Evolutionary conservation across 2,329 filamentous ascomycete species (phyloP).

Genomic region (Pseudogymnoascus sp.): DNA sequence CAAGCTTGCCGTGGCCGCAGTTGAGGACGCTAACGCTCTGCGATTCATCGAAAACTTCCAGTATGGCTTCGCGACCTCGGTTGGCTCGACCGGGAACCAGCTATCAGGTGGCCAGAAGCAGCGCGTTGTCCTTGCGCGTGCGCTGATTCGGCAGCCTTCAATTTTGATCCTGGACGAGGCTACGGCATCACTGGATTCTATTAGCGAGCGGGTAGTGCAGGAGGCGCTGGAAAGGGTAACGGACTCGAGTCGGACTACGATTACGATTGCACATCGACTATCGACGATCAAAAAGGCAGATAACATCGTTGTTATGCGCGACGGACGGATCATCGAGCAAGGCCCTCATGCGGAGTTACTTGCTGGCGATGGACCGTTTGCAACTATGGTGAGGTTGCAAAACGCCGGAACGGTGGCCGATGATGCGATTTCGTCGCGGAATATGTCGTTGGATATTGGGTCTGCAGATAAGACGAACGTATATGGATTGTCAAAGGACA

Average conservation of each 20-base stretch:
- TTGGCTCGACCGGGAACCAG: conserved; percentile 45
- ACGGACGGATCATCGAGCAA: conserved; percentile 31
- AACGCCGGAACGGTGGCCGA: conserved; percentile 13
- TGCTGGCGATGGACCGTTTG: conserved; percentile 26
- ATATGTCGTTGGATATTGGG: not conserved
- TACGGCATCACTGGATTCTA: conserved; percentile 51
- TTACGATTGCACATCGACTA: conserved; percentile 35
- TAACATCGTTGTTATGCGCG: conserved; percentile 33
- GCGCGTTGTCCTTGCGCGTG: conserved; percentile 49
- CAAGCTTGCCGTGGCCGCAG: conserved; percentile 26
- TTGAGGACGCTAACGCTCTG: conserved; percentile 49
- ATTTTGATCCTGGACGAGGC: conserved; percentile 55
- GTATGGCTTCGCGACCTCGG: conserved; percentile 39
- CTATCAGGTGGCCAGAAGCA: conserved; percentile 52
- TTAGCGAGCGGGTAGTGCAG: conserved; percentile 47
- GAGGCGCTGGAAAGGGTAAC: conserved; percentile 25
- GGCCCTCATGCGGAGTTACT: conserved; percentile 28
- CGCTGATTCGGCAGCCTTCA: conserved; percentile 46
- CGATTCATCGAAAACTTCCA: conserved; percentile 46
- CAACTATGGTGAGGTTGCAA: conserved; percentile 7
- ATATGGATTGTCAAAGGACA: conserved; percentile 13
- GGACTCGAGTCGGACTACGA: conserved; percentile 28
- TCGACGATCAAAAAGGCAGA: conserved; percentile 32
- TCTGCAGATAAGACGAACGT: conserved; percentile 1
- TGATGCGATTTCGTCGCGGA: conserved; percentile 25